Percentiles rank a stretch among this genome's conserved stretches.
These are phyloP conservation scores for Xylaria sp. DNA, from an alignment of 2,329 filamentous ascomycete genomes.

Conservation along the genomic window DNA sequence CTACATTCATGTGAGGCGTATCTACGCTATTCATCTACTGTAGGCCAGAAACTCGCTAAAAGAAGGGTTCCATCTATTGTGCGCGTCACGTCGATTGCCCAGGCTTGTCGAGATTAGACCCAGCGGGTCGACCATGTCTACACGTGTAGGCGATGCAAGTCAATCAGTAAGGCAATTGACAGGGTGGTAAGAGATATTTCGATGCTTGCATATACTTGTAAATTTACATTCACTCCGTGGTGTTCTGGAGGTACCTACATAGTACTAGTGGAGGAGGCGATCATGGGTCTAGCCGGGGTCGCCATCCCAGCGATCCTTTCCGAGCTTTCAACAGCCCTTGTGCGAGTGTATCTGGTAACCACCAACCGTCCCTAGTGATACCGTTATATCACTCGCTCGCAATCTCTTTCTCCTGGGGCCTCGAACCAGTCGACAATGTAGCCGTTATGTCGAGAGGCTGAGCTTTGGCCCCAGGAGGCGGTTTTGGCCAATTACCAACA, in stretches of 20 bases:
- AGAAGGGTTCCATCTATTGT: conserved; percentile 13
- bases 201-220: too few relatives aligned
- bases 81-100: neutral
- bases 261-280: neutral
- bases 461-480: conserved; percentile 1
- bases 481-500: neutral
- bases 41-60: conserved; percentile 1
- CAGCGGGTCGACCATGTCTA: neutral
- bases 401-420: neutral
- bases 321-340: conserved; percentile 14
- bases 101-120: conserved; percentile 2
- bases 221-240: too few relatives aligned
- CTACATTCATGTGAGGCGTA: conserved; percentile 21
- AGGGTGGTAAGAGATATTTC: too few relatives aligned
- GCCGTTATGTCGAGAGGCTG: conserved; percentile 1
- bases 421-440: neutral
- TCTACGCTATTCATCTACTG: neutral
- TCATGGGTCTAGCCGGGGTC: conserved; percentile 12
- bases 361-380: too few relatives aligned
- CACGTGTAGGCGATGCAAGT: neutral
- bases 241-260: neutral
- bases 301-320: conserved; percentile 22
- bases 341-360: conserved; percentile 13
- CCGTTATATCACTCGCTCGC: neutral
- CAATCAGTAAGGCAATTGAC: neutral